Evolutionary conservation across 352 stramenopile genomes (phyloP).

Genomic region (Phytophthora hibernalis): DNA sequence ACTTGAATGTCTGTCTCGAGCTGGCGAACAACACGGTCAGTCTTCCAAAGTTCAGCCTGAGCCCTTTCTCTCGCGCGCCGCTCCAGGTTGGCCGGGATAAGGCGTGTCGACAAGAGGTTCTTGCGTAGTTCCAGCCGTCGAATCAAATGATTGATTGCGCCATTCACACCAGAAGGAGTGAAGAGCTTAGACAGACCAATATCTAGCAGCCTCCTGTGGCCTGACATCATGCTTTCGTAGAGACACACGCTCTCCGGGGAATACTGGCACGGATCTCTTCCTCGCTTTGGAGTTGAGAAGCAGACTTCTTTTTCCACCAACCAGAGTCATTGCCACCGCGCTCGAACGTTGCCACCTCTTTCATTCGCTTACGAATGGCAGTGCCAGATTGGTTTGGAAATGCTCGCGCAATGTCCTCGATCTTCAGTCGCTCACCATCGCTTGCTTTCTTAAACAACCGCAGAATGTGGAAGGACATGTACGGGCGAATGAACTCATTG

Average conservation of each 20-base stretch:
- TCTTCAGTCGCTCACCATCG: conserved; percentile 81
- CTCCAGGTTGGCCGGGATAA: conserved; percentile 65
- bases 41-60: conserved; percentile 77
- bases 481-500: conserved; percentile 88
- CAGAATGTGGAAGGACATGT: conserved; percentile 90
- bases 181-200: conserved; percentile 85
- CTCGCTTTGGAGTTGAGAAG: conserved; percentile 68
- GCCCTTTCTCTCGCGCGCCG: conserved; percentile 63
- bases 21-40: conserved; percentile 70
- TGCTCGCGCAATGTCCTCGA: conserved; percentile 81
- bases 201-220: conserved; percentile 78
- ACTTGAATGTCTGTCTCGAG: conserved; percentile 85
- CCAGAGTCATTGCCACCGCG: conserved; percentile 82
- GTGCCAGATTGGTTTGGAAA: conserved; percentile 86
- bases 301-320: conserved; percentile 86
- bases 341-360: conserved; percentile 87
- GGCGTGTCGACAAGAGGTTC: conserved; percentile 50
- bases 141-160: conserved; percentile 74
- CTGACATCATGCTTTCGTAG: conserved; percentile 90
- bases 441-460: conserved; percentile 86
- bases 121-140: conserved; percentile 80
- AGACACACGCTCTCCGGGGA: conserved; percentile 84
- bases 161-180: conserved; percentile 75
- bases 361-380: conserved; percentile 88
- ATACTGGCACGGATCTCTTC: conserved; percentile 82